phyloP scores from a whole-genome alignment of 176 grass and related monocot genomes.

The Thinopyrum elongatum region DNA sequence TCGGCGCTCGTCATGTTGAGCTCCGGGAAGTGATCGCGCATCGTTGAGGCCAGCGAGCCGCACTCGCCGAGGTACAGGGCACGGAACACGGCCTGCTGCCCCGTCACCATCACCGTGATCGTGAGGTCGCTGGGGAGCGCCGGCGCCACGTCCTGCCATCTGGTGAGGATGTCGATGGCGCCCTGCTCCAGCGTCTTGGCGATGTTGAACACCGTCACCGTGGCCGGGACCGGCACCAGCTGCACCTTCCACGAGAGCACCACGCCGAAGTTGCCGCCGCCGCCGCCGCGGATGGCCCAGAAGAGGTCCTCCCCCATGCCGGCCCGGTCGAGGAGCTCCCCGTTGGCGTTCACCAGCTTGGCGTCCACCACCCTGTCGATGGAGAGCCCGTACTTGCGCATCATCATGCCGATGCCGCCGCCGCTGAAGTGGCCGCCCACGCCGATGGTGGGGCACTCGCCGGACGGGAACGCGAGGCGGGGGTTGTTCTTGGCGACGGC shows the following conservation, averaged over 20 bases:
- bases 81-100: background rate
- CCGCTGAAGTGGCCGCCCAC: background rate
- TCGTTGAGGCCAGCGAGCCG: background rate
- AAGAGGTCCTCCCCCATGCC: background rate
- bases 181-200: background rate
- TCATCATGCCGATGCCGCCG: background rate
- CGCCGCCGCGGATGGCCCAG: background rate
- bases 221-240: background rate
- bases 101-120: background rate
- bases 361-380: background rate
- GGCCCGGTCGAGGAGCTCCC: background rate
- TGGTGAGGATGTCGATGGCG: background rate
- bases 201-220: background rate
- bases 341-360: background rate
- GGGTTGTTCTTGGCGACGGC: background rate
- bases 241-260: background rate
- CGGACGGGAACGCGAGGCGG: background rate
- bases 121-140: background rate
- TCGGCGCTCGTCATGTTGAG: background rate
- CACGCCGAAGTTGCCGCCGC: background rate
- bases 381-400: background rate
- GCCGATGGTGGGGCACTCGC: background rate
- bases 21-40: background rate
- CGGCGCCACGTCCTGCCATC: background rate
- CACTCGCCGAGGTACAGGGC: background rate